Conservation (phyloP, 768 basidiomycete species). For the Russula vinacea region DNA sequence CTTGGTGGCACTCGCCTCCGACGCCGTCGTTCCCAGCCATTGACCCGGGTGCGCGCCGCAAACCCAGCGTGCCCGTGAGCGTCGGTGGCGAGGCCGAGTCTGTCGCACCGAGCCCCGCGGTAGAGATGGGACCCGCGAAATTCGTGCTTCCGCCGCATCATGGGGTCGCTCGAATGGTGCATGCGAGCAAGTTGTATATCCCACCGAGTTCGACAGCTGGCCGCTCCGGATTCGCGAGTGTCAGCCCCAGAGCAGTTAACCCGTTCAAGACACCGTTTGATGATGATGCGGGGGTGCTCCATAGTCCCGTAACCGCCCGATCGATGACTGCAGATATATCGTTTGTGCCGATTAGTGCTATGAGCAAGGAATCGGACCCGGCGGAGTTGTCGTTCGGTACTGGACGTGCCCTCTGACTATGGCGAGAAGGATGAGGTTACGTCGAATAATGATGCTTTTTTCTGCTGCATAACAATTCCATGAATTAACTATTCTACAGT, state of each 20-base stretch:
- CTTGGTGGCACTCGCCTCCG: constrained; percentile 38
- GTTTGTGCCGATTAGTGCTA: constrained; percentile 7
- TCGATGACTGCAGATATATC: constrained; percentile 16
- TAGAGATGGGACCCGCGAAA: constrained; percentile 31
- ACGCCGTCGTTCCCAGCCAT: constrained; percentile 23
- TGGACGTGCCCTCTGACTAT: constrained; percentile 22
- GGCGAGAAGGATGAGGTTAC: not conserved
- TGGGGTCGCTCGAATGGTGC: constrained; percentile 1
- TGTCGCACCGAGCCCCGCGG: constrained; percentile 34
- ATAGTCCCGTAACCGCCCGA: constrained; percentile 2
- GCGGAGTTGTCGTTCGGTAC: not conserved
- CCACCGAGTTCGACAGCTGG: constrained; percentile 40
- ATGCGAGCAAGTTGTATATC: constrained; percentile 19
- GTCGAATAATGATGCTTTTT: not conserved
- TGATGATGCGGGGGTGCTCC: constrained; percentile 46
- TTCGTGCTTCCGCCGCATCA: constrained; percentile 26
- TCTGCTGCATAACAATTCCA: not conserved
- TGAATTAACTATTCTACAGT: constrained; percentile 5
- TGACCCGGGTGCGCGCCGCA: constrained; percentile 33
- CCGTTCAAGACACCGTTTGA: constrained; percentile 82
- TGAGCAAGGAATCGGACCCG: not conserved
- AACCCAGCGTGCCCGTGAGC: constrained; percentile 40
- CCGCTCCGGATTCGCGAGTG: constrained; percentile 38
- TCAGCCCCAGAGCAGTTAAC: constrained; percentile 40
- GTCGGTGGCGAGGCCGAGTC: constrained; percentile 35